Conservation (phyloP, 1,284 basidiomycete species). For the Cutaneotrichosporon sp. region DNA sequence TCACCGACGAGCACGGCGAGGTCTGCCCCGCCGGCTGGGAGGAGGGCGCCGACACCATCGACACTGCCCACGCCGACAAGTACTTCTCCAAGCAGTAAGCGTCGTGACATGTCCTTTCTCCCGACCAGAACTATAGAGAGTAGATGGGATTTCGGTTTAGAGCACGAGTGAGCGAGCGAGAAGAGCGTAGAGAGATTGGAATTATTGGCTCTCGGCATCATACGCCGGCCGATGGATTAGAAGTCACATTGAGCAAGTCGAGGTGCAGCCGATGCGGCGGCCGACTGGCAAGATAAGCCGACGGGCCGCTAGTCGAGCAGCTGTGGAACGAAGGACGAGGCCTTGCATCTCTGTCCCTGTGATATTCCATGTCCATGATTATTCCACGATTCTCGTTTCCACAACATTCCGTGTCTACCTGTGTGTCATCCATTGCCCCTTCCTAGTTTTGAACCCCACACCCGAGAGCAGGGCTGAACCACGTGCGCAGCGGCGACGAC, state of each 20-base stretch:
- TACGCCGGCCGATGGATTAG: slow-evolving; percentile 3
- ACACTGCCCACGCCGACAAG: slow-evolving; percentile 58
- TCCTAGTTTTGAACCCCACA: neutral
- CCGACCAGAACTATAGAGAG: slow-evolving; percentile 6
- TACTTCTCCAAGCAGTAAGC: slow-evolving; percentile 59
- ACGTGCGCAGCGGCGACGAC: slow-evolving; percentile 10
- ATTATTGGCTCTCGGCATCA: neutral
- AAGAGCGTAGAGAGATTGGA: neutral
- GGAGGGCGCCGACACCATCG: slow-evolving; percentile 40
- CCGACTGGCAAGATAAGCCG: too few species aligned
- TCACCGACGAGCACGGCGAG: slow-evolving; percentile 71
- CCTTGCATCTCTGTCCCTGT: too few species aligned
- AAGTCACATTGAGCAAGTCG: too few species aligned
- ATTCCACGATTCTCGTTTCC: neutral
- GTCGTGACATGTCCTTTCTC: neutral
- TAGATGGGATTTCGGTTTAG: slow-evolving; percentile 7
- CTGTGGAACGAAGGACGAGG: too few species aligned
- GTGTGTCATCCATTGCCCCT: neutral
- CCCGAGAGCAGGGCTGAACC: slow-evolving; percentile 2
- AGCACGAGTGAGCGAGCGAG: neutral
- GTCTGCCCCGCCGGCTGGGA: slow-evolving; percentile 85
- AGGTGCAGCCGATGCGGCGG: too few species aligned
- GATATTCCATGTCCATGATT: neutral
- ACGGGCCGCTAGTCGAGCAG: too few species aligned
- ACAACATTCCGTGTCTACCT: neutral